A percentile compares a stretch with the other conserved stretches of the same genome.
These are phyloP conservation scores for Russula virescens DNA, from an alignment of 768 basidiomycete species.

Conservation along the genomic window DNA sequence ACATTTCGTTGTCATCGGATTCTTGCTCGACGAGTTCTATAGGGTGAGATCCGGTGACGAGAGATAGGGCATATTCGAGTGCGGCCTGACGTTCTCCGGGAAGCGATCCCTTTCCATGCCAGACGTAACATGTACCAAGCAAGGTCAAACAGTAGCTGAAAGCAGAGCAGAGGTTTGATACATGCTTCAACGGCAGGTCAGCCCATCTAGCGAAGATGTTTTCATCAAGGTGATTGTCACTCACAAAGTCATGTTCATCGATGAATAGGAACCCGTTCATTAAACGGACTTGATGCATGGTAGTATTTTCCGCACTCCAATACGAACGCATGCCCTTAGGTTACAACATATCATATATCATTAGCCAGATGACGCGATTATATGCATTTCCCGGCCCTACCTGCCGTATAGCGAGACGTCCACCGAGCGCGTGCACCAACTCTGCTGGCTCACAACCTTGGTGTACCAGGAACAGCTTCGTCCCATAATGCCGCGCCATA, in stretches of 20 bases:
- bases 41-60: constrained; percentile 38
- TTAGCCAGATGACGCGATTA: neutral
- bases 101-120: constrained; percentile 72
- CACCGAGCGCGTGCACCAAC: constrained; percentile 60
- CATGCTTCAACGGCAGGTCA: constrained; percentile 34
- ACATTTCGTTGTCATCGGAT: constrained; percentile 68
- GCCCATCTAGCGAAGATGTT: neutral
- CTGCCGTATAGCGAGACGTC: constrained; percentile 68
- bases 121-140: constrained; percentile 67
- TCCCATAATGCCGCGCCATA: constrained; percentile 67
- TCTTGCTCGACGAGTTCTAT: constrained; percentile 62
- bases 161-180: constrained; percentile 74
- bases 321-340: constrained; percentile 60
- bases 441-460: constrained; percentile 63
- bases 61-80: constrained; percentile 47
- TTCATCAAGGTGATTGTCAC: constrained; percentile 21
- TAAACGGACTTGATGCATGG: constrained; percentile 71
- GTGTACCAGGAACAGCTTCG: constrained; percentile 38
- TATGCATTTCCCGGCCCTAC: constrained; percentile 37
- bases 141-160: constrained; percentile 76
- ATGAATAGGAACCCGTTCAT: constrained; percentile 47
- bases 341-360: neutral
- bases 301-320: constrained; percentile 75
- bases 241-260: constrained; percentile 69
- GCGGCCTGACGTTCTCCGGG: constrained; percentile 56